A percentile compares a stretch with the other conserved stretches of the same genome.
phyloP scores from a whole-genome alignment of 345 rosid species.

The Eutrema yunnanense region DNA sequence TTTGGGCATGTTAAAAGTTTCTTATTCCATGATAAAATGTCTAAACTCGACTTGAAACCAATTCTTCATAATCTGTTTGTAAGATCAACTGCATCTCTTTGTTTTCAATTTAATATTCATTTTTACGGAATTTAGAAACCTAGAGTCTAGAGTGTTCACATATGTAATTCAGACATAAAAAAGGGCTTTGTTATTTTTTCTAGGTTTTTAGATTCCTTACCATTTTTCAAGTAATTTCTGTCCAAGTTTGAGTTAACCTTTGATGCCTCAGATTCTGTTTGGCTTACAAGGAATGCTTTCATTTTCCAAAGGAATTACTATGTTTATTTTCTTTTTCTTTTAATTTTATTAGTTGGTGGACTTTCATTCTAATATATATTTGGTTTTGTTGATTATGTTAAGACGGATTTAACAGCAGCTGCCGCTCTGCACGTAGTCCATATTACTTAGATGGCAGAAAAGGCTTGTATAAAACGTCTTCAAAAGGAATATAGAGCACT shows the following conservation, averaged over 20 bases:
- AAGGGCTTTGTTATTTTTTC: neutral
- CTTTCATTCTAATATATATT: neutral
- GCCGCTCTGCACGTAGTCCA: neutral
- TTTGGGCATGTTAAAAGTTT: neutral
- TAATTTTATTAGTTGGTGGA: neutral
- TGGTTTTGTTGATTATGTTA: neutral
- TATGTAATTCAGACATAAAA: neutral
- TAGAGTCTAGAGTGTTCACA: neutral
- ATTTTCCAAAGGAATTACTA: neutral
- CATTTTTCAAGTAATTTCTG: neutral
- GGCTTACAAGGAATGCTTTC: neutral
- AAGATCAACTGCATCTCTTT: neutral
- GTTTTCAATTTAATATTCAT: neutral
- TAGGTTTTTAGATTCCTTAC: neutral
- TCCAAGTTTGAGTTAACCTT: neutral
- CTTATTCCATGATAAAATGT: neutral
- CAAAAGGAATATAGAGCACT: constrained; percentile 97
- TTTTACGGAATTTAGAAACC: neutral
- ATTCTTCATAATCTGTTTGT: neutral
- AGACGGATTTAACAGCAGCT: neutral
- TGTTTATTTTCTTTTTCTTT: neutral
- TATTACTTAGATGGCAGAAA: constrained; percentile 64
- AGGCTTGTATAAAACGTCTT: constrained; percentile 85
- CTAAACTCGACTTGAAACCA: neutral
- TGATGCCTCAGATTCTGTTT: neutral